Percentiles rank a stretch among this genome's conserved stretches.
phyloP scores from a whole-genome alignment of 306 rosid genomes.

The Begonia peltatifolia region DNA sequence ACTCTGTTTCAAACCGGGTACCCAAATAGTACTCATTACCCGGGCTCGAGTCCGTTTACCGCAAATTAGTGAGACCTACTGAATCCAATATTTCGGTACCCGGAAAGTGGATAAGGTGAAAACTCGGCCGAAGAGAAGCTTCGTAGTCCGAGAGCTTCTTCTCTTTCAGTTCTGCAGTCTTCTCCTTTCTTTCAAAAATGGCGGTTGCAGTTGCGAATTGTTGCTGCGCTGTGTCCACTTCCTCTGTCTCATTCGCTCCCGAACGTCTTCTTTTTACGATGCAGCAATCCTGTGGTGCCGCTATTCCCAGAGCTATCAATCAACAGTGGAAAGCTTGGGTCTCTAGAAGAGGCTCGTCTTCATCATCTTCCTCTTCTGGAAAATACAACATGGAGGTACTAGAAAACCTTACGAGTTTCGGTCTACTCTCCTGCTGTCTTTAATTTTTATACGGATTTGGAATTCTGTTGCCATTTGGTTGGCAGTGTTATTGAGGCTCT shows the following conservation, averaged over 20 bases:
- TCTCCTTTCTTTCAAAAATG: conserved; percentile 20
- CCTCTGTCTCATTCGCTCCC: conserved; percentile 36
- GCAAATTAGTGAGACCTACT: no score
- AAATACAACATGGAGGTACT: conserved; percentile 20
- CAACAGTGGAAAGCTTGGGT: conserved; percentile 15
- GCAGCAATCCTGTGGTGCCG: conserved; percentile 14
- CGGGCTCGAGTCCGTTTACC: no score
- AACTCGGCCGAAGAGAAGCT: no score
- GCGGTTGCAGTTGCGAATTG: conserved; percentile 48
- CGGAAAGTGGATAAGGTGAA: no score
- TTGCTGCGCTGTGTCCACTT: conserved; percentile 36
- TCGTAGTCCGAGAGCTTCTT: no score
- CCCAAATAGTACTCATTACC: no score
- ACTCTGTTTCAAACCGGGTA: no score
- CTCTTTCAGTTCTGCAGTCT: no score
- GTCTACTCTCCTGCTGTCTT: not conserved
- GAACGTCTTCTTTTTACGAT: conserved; percentile 13
- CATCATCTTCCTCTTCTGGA: not conserved
- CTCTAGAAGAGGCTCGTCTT: conserved; percentile 12
- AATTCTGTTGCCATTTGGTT: not conserved
- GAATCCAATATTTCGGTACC: no score
- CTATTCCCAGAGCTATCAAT: conserved; percentile 16
- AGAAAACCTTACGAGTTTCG: not conserved
- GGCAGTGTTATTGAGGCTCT: conserved; percentile 3
- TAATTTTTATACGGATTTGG: not conserved